Base-by-base conservation (phyloP, 257 asterid species). In the Solanum sitiens region DNA sequence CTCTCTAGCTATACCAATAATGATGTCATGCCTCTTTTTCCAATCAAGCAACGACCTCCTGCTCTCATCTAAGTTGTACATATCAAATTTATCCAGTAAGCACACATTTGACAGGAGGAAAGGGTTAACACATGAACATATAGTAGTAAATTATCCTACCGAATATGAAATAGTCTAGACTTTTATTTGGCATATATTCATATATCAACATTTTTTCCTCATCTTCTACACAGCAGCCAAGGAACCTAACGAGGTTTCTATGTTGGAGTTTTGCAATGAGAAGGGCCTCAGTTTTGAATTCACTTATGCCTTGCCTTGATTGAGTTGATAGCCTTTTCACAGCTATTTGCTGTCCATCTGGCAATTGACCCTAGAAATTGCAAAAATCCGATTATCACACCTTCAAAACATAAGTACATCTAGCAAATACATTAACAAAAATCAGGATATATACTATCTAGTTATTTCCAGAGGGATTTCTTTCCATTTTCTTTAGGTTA, bases 131-230 rank as follows among this genome's bases (percentile, higher is more conserved):
- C 39, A 77, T 44, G 13, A 77, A 7, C 84, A 7, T 25, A 45
- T n/a, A 10, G 32, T 23, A 45, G 18, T 25, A 44, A 77, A 21
- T 77, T 4, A 77, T 44, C 89, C 27, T 89, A 90, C 92, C 86
- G 63, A 90, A 89, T 37, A 90, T 87, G 85, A 90, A 90, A 85
- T 74, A 47, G 89, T 89, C 90, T 56, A 90, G 86, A 65, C 91
- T 90, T 87, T 87, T 90, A 72, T 90, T 87, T 7, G 91, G 89
- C 87, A 90, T 86, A 74, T 87, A 87, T 73, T 90, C 92, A n/a
- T 90, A 90, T 3, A 90, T 77, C 45, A 90, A 86, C 83, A 90
- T 89, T 85, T 90, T 90, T 89, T 90, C 91, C 83, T 87, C 87
- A 4, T 47, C 70, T 45, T 90, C 84, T 47, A 89, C 23, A 70